A percentile compares a stretch with the other conserved stretches of the same genome.
phyloP scores from a whole-genome alignment of 176 grass and related monocot species.

The Bonia amplexicaulis region DNA sequence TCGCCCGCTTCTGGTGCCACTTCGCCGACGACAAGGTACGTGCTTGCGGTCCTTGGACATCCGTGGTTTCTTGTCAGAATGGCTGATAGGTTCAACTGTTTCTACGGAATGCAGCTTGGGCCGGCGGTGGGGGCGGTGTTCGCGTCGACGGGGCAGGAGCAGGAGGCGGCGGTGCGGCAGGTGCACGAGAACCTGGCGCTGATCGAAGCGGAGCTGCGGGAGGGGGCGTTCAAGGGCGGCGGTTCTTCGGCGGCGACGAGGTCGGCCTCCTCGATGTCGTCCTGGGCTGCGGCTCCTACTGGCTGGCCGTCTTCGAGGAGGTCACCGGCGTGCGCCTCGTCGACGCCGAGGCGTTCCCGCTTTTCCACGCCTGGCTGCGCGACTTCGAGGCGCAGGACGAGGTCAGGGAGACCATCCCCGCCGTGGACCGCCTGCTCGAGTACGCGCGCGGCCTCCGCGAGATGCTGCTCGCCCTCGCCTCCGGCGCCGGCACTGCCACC shows the following conservation, averaged over 20 bases:
- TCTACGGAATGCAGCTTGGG: slow-evolving; percentile 38
- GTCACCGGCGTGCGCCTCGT: slow-evolving; percentile 71
- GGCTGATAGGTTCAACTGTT: background rate
- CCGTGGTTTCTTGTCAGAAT: background rate
- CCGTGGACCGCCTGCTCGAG: slow-evolving; percentile 72
- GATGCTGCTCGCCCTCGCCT: slow-evolving; percentile 57
- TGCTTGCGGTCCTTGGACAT: background rate
- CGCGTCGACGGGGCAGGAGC: slow-evolving; percentile 57
- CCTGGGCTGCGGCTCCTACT: slow-evolving; percentile 81
- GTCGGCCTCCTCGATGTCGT: slow-evolving; percentile 70
- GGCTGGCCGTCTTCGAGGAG: slow-evolving; percentile 84
- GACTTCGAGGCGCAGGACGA: slow-evolving; percentile 70
- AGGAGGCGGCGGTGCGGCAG: slow-evolving; percentile 59
- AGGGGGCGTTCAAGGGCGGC: slow-evolving; percentile 58
- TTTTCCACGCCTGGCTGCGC: slow-evolving; percentile 67
- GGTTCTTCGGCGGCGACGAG: slow-evolving; percentile 76
- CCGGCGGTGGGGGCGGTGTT: slow-evolving; percentile 79
- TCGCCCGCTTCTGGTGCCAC: slow-evolving; percentile 77
- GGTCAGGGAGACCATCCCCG: slow-evolving; percentile 69
- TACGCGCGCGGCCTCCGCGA: slow-evolving; percentile 66
- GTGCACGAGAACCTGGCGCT: slow-evolving; percentile 71
- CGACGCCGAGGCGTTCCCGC: slow-evolving; percentile 64
- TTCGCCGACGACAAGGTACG: slow-evolving; percentile 80
- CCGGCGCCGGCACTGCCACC: background rate
- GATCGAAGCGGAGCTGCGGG: slow-evolving; percentile 66